These are phyloP conservation scores for Cercospora berteroae DNA, from an alignment of 2,329 filamentous ascomycete genomes.

Conservation along the genomic window DNA sequence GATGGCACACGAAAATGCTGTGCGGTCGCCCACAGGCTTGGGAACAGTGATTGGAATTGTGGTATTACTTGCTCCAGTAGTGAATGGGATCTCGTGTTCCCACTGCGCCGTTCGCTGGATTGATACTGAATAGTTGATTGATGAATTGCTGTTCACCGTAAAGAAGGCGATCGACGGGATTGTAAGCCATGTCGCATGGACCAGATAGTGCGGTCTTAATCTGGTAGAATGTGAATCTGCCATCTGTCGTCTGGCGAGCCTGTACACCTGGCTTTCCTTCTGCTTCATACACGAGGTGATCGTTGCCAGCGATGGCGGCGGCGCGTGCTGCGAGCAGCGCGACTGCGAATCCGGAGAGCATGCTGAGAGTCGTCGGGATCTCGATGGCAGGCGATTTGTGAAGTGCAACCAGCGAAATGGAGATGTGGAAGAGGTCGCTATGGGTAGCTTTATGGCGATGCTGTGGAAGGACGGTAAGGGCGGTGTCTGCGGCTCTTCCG, in stretches of 20 bases:
- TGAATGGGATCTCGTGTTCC: conserved; percentile 22
- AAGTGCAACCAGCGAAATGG: not conserved
- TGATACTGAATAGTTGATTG: conserved; percentile 19
- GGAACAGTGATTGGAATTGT: conserved; percentile 3
- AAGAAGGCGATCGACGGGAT: conserved; percentile 14
- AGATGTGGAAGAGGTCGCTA: not conserved
- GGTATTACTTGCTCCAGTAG: conserved; percentile 10
- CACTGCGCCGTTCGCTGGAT: conserved; percentile 15
- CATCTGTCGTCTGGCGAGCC: conserved; percentile 3
- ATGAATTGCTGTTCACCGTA: conserved; percentile 19
- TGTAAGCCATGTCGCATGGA: conserved; percentile 22
- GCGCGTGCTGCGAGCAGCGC: not conserved
- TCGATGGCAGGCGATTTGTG: not conserved
- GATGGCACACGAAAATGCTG: conserved; percentile 20
- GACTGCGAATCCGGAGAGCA: not conserved
- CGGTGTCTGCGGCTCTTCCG: not conserved
- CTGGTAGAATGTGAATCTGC: conserved; percentile 19
- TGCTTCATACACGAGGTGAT: not conserved
- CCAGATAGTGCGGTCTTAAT: conserved; percentile 17
- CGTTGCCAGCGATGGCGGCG: not conserved
- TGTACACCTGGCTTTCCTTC: conserved; percentile 1
- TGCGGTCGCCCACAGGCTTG: conserved; percentile 8
- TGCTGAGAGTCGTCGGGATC: not conserved
- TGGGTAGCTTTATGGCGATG: not conserved
- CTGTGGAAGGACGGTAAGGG: no score